Percentiles rank a stretch among this genome's conserved stretches.
phyloP scores from a whole-genome alignment of 148 eudicot genomes.

The Dysphania ambrosioides region DNA sequence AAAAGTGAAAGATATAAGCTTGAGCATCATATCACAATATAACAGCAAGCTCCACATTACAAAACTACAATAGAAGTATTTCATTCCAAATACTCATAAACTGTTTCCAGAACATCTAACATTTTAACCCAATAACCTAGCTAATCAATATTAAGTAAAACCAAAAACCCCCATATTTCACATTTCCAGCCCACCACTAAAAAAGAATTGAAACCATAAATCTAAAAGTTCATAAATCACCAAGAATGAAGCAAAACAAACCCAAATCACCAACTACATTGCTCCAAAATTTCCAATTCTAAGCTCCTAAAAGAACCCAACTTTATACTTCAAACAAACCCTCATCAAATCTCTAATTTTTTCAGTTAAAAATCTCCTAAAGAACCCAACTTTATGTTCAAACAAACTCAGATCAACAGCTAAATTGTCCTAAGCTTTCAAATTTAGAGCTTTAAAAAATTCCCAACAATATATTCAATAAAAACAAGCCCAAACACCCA shows the following conservation, averaged over 20 bases:
- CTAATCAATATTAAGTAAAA: not conserved
- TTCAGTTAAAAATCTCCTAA: not conserved
- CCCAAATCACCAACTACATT: slow-evolving; percentile 14
- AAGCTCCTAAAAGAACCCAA: not conserved
- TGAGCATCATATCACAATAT: slow-evolving; percentile 6
- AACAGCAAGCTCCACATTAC: slow-evolving; percentile 1
- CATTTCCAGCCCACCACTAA: slow-evolving; percentile 9
- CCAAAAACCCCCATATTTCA: not conserved
- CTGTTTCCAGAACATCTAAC: not conserved
- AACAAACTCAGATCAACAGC: slow-evolving; percentile 1
- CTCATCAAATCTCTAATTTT: slow-evolving; percentile 7
- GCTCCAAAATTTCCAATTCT: not conserved
- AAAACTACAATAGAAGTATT: not conserved
- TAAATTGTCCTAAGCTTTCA: slow-evolving; percentile 11
- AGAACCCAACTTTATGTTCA: not conserved
- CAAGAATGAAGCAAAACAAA: not conserved
- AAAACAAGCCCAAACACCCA: not conserved
- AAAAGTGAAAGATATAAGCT: not conserved
- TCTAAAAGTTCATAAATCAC: not conserved
- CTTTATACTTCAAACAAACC: not conserved
- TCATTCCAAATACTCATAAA: not conserved
- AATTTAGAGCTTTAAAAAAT: not conserved
- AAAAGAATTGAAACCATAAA: slow-evolving; percentile 23
- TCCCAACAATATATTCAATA: not conserved
- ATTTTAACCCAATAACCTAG: not conserved